Percentiles rank a stretch among this genome's conserved stretches.
Conservation (phyloP, 345 rosid genomes). For the Pelargonium nanum region DNA sequence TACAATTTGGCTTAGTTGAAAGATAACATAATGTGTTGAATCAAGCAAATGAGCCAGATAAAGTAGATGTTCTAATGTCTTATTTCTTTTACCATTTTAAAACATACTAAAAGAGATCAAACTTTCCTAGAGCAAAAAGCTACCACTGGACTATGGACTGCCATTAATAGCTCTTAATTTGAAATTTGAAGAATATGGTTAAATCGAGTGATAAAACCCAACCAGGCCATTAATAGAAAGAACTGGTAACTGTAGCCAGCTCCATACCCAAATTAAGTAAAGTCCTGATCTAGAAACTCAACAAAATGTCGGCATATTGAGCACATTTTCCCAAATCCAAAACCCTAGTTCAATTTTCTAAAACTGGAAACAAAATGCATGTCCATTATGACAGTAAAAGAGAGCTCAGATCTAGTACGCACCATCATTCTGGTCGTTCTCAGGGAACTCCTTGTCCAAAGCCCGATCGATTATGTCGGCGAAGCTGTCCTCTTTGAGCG, state of each 20-base stretch:
- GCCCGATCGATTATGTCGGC: conserved; percentile 87
- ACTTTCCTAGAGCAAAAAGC: not conserved
- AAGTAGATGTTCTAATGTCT: too few relatives aligned
- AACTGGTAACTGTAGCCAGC: not conserved
- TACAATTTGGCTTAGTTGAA: too few relatives aligned
- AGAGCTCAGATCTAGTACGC: conserved; percentile 34
- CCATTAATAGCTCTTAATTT: not conserved
- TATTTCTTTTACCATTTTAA: not conserved
- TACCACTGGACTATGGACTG: not conserved
- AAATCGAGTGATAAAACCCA: too few relatives aligned
- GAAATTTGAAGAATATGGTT: too few relatives aligned
- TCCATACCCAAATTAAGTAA: too few relatives aligned
- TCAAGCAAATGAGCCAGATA: not conserved
- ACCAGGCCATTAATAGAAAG: not conserved
- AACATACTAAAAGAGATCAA: not conserved
- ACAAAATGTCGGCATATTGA: not conserved
- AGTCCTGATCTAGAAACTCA: too few relatives aligned
- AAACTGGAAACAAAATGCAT: not conserved
- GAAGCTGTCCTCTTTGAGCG: conserved; percentile 52
- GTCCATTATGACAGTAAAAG: not conserved
- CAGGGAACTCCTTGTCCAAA: conserved; percentile 80
- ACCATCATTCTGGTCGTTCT: conserved; percentile 76
- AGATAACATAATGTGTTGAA: not conserved
- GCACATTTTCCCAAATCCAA: not conserved
- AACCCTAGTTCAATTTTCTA: conserved; percentile 24